Percentiles rank a stretch among this genome's conserved stretches.
phyloP scores from a whole-genome alignment of 2,329 filamentous ascomycete species.

The Harringtonia lauricola region DNA sequence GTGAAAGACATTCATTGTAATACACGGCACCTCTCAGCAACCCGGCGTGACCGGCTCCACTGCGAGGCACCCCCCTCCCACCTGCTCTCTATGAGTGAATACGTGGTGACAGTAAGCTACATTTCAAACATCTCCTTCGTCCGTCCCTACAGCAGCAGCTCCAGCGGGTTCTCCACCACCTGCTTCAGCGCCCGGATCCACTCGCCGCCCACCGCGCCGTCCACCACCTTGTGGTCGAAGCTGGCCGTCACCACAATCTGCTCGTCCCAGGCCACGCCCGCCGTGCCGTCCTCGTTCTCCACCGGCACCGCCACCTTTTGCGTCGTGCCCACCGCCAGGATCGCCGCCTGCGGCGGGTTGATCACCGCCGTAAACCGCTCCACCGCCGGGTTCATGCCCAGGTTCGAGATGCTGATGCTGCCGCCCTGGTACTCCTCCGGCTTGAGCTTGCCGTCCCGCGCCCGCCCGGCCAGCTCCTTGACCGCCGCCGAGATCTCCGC shows the following conservation, averaged over 20 bases:
- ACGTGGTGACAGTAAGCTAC: neutral
- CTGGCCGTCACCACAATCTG: constrained; percentile 90
- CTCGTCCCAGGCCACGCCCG: constrained; percentile 79
- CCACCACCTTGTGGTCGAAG: constrained; percentile 98
- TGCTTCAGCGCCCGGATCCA: constrained; percentile 97
- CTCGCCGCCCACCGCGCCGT: constrained; percentile 91
- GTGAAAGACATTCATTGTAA: neutral
- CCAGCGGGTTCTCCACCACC: constrained; percentile 92
- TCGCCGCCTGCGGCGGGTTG: constrained; percentile 95
- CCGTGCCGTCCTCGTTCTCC: constrained; percentile 72
- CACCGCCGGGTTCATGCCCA: constrained; percentile 98
- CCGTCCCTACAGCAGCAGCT: constrained; percentile 68
- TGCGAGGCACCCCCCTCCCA: neutral
- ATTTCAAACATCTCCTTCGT: neutral
- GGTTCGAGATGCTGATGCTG: constrained; percentile 98
- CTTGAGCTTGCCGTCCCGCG: constrained; percentile 95
- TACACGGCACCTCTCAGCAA: neutral
- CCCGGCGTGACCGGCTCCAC: no score
- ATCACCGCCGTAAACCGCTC: constrained; percentile 97
- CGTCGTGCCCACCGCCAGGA: constrained; percentile 87
- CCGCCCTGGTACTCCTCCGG: constrained; percentile 98
- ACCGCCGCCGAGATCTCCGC: constrained; percentile 78
- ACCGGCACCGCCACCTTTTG: constrained; percentile 88
- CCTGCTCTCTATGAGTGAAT: neutral
- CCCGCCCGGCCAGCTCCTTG: constrained; percentile 95